A percentile compares a stretch with the other conserved stretches of the same genome.
Evolutionary conservation across 768 basidiomycete species (phyloP).

Genomic region (Leccinum disarticulatum): DNA sequence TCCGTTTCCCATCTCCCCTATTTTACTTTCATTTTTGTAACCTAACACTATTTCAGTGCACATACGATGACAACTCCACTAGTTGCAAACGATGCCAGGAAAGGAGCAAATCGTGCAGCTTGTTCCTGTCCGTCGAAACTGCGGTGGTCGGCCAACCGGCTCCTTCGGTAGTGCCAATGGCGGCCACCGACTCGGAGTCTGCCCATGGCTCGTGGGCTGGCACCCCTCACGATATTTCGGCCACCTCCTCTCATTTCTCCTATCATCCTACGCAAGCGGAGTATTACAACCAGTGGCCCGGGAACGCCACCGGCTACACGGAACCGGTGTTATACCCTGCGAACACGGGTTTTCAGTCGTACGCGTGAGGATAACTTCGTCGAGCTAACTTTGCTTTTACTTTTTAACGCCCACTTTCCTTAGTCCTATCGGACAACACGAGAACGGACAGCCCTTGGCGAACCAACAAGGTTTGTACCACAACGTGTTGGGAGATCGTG

Average conservation of each 20-base stretch:
- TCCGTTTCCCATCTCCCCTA: not conserved
- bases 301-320: not conserved
- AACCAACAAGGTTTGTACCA: constrained; percentile 4
- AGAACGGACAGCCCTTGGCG: constrained; percentile 13
- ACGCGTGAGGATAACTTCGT: constrained; percentile 12
- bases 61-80: constrained; percentile 13
- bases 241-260: not conserved
- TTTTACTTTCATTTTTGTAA: not conserved
- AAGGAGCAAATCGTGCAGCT: constrained; percentile 13
- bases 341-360: constrained; percentile 9
- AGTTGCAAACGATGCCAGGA: constrained; percentile 20
- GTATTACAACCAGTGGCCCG: not conserved
- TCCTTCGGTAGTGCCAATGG: not conserved
- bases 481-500: constrained; percentile 12
- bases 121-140: constrained; percentile 12
- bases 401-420: constrained; percentile 4
- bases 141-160: constrained; percentile 6
- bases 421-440: constrained; percentile 9
- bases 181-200: not conserved
- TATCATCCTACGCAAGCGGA: constrained; percentile 1
- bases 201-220: constrained; percentile 7
- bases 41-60: constrained; percentile 17
- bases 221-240: constrained; percentile 4
- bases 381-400: not conserved
- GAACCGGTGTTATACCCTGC: constrained; percentile 6